Percentiles rank a stretch among this genome's conserved stretches.
phyloP scores from a whole-genome alignment of 176 grass and related monocot genomes.

The Chrysopogon serrulatus region DNA sequence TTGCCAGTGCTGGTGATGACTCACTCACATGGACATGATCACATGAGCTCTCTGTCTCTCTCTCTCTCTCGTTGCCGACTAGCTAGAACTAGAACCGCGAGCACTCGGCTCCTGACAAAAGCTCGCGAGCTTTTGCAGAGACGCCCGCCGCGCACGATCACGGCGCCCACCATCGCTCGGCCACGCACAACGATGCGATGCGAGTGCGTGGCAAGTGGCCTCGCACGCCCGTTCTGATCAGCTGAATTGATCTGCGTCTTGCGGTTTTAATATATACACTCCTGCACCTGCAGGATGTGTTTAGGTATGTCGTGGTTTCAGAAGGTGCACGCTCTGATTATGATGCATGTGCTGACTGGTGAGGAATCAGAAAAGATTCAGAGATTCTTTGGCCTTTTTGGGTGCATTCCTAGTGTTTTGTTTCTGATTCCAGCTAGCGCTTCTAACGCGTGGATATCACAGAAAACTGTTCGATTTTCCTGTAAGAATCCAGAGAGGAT shows the following conservation, averaged over 20 bases:
- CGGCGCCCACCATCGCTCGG: not conserved
- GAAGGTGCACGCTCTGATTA: not conserved
- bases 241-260: not conserved
- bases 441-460: not conserved
- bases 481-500: not conserved
- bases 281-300: not conserved
- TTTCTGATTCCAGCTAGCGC: not conserved
- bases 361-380: not conserved
- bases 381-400: slow-evolving; percentile 11
- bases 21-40: not conserved
- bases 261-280: not conserved
- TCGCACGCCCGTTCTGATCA: not conserved
- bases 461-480: not conserved
- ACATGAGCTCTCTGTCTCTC: too few relatives aligned
- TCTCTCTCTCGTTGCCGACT: not conserved
- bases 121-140: not conserved
- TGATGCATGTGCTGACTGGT: not conserved
- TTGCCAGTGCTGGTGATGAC: not conserved
- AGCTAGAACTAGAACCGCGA: not conserved
- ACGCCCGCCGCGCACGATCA: not conserved
- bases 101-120: slow-evolving; percentile 11
- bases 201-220: slow-evolving; percentile 13
- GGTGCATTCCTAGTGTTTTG: not conserved
- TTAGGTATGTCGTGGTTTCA: not conserved
- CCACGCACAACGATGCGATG: not conserved